These are phyloP conservation scores for thale cress (Arabidopsis thaliana) DNA, from an alignment of 345 rosid genomes.

Conservation along the genomic window DNA sequence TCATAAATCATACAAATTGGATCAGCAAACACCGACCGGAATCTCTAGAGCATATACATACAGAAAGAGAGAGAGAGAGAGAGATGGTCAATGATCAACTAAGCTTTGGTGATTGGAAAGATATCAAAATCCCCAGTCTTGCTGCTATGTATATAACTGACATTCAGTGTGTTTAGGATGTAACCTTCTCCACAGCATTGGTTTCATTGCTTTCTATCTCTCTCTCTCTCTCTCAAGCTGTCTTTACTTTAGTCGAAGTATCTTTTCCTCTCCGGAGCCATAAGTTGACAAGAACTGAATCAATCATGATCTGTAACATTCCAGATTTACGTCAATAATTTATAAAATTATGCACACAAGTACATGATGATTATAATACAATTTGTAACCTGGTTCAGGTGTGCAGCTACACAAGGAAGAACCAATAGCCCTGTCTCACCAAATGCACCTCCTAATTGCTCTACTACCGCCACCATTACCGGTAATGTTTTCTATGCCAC, in stretches of 20 bases:
- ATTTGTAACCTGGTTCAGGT: constrained; percentile 67
- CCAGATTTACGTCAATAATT: neutral
- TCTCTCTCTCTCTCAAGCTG: constrained; percentile 16
- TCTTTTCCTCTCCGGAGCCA: constrained; percentile 29
- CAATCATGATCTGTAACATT: constrained; percentile 45
- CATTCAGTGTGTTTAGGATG: constrained; percentile 10
- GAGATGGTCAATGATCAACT: neutral
- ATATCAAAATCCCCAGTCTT: neutral
- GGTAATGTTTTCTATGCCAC: constrained; percentile 80
- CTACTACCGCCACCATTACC: constrained; percentile 86
- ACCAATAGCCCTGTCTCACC: constrained; percentile 89
- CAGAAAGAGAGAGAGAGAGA: no score
- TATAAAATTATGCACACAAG: neutral
- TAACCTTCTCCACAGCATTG: constrained; percentile 9
- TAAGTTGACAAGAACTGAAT: constrained; percentile 43
- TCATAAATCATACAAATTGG: constrained; percentile 19
- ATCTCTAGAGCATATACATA: no score
- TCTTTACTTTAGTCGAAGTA: constrained; percentile 30
- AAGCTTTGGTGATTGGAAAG: neutral
- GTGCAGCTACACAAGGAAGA: constrained; percentile 96
- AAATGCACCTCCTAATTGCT: constrained; percentile 81
- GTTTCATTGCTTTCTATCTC: neutral
- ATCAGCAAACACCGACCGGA: neutral
- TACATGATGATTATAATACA: neutral
- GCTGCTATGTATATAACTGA: no score